phyloP scores from a whole-genome alignment of 371 early-diverging fungal genomes.

The Blakeslea trispora region DNA sequence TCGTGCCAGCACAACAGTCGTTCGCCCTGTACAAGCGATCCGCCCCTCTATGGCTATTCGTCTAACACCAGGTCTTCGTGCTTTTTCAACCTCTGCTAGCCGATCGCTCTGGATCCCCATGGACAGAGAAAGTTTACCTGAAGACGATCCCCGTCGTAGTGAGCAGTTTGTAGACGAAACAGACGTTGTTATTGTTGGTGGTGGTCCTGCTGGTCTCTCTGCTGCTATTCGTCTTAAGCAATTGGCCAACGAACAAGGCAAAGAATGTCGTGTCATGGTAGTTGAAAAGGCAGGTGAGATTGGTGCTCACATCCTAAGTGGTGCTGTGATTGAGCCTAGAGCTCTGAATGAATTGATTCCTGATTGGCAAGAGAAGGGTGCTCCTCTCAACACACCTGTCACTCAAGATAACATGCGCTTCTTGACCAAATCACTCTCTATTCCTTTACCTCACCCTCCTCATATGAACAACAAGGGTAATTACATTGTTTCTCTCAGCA shows the following conservation, averaged over 20 bases:
- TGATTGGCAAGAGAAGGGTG: conserved; percentile 95
- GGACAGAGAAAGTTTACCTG: conserved; percentile 37
- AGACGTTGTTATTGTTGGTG: conserved; percentile 97
- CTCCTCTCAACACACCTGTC: conserved; percentile 91
- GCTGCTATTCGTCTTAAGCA: conserved; percentile 96
- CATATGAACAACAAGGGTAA: conserved; percentile 97
- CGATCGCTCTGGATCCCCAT: conserved; percentile 43
- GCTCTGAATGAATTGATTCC: conserved; percentile 95
- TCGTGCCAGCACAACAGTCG: conserved; percentile 7
- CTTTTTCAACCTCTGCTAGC: conserved; percentile 26
- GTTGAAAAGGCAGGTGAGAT: conserved; percentile 96
- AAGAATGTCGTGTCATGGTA: conserved; percentile 89
- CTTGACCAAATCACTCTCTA: conserved; percentile 75
- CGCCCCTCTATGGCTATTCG: conserved; percentile 30
- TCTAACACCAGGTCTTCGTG: conserved; percentile 23
- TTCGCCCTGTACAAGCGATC: conserved; percentile 1
- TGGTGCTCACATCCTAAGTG: conserved; percentile 95
- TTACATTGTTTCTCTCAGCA: conserved; percentile 93
- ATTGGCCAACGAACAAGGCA: conserved; percentile 80
- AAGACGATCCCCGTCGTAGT: conserved; percentile 45
- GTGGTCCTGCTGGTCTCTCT: conserved; percentile 92
- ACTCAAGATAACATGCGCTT: conserved; percentile 84
- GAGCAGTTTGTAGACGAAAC: conserved; percentile 84
- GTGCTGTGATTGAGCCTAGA: conserved; percentile 93
- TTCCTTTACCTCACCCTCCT: conserved; percentile 96